Conservation (phyloP, 2,329 filamentous ascomycete species). For the Ophiostoma pallidulum region DNA sequence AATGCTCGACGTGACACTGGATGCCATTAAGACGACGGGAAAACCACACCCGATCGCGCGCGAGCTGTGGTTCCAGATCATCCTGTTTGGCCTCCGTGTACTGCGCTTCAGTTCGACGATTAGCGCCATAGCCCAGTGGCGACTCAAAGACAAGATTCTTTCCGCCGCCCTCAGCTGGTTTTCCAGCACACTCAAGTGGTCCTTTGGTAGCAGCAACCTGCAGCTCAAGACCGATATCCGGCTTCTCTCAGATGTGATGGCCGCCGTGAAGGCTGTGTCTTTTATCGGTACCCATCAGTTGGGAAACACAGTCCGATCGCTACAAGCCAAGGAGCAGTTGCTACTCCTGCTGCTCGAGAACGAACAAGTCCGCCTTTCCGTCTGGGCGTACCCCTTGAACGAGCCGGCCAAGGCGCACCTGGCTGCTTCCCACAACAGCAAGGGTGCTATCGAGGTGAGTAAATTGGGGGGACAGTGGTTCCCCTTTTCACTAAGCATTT, state of each 20-base stretch:
- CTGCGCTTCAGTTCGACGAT: conserved; percentile 62
- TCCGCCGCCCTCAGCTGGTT: conserved; percentile 89
- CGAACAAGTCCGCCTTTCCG: conserved; percentile 71
- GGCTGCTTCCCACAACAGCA: conserved; percentile 32
- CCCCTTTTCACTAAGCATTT: neutral
- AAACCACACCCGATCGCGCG: conserved; percentile 76
- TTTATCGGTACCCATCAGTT: conserved; percentile 45
- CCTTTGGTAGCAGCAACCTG: conserved; percentile 85
- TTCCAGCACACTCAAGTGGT: conserved; percentile 72
- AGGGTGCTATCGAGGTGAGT: conserved; percentile 23
- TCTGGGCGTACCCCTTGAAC: conserved; percentile 81
- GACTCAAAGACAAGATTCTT: conserved; percentile 79
- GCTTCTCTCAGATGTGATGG: conserved; percentile 65
- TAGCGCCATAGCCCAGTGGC: conserved; percentile 58
- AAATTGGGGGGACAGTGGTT: too few species aligned
- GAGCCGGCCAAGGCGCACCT: conserved; percentile 36
- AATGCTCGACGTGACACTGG: conserved; percentile 68
- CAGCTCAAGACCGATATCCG: conserved; percentile 90
- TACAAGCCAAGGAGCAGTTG: conserved; percentile 75
- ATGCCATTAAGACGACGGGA: conserved; percentile 56
- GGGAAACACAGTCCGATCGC: conserved; percentile 50
- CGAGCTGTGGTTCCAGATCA: conserved; percentile 82
- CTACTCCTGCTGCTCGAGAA: conserved; percentile 71
- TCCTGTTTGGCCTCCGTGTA: conserved; percentile 73
- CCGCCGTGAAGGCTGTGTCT: conserved; percentile 54